phyloP scores from a whole-genome alignment of 805 yeast genomes.

The Hanseniaspora valbyensis region DNA sequence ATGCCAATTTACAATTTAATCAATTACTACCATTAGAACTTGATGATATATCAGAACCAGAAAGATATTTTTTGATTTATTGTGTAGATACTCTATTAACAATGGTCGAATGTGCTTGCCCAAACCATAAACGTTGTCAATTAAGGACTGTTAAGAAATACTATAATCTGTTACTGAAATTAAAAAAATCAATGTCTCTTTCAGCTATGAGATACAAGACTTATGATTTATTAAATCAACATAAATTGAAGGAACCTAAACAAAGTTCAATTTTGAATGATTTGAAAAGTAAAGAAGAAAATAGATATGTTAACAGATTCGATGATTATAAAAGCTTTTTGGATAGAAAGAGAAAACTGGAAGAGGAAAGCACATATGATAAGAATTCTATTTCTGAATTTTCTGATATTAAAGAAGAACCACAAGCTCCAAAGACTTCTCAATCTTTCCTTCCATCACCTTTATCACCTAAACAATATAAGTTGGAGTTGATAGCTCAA shows the following conservation, averaged over 20 bases:
- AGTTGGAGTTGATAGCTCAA: slow-evolving; percentile 5
- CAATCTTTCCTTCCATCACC: not conserved
- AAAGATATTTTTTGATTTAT: slow-evolving; percentile 45
- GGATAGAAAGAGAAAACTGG: slow-evolving; percentile 6
- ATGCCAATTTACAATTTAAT: slow-evolving; percentile 19
- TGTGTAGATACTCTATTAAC: slow-evolving; percentile 53
- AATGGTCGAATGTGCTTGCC: slow-evolving; percentile 54
- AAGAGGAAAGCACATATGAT: not conserved
- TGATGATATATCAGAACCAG: slow-evolving; percentile 35
- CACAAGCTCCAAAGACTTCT: not conserved
- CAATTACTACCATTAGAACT: slow-evolving; percentile 30
- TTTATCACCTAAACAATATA: slow-evolving; percentile 9
- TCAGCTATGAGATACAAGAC: slow-evolving; percentile 31
- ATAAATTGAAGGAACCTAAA: slow-evolving; percentile 22
- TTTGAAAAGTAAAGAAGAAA: slow-evolving; percentile 17
- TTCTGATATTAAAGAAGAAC: not conserved
- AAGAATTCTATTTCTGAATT: not conserved
- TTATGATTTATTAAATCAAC: slow-evolving; percentile 29
- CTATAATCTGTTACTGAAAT: slow-evolving; percentile 47
- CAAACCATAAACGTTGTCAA: slow-evolving; percentile 41
- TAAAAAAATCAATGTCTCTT: slow-evolving; percentile 33
- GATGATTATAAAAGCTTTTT: slow-evolving; percentile 17
- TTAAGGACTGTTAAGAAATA: slow-evolving; percentile 52
- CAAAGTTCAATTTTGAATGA: slow-evolving; percentile 24
- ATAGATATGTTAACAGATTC: slow-evolving; percentile 22